phyloP scores from a whole-genome alignment of 768 basidiomycete genomes.

The Neoboletus magnificus region DNA sequence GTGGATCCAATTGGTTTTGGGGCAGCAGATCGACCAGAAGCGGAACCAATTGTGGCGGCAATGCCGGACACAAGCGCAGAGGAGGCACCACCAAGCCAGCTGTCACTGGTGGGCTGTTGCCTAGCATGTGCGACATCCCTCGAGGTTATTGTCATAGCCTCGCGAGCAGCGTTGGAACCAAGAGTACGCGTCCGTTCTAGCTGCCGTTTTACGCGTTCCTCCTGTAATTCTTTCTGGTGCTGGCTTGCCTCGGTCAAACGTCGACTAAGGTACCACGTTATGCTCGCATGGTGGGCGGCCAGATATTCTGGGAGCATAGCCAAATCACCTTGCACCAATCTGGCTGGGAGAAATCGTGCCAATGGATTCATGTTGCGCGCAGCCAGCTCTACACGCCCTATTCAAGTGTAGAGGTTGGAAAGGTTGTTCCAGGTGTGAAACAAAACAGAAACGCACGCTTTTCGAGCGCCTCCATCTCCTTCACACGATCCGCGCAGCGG shows the following conservation, averaged over 20 bases:
- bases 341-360: slow-evolving; percentile 65
- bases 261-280: slow-evolving; percentile 88
- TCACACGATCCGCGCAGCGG: slow-evolving; percentile 82
- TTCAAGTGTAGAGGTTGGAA: slow-evolving; percentile 15
- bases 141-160: slow-evolving; percentile 47
- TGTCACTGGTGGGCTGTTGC: slow-evolving; percentile 32
- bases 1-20: slow-evolving; percentile 26
- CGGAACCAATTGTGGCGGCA: slow-evolving; percentile 56
- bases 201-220: slow-evolving; percentile 87
- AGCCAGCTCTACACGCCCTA: slow-evolving; percentile 66
- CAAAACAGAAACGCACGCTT: slow-evolving; percentile 57
- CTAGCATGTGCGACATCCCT: slow-evolving; percentile 24
- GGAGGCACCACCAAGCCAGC: slow-evolving; percentile 61
- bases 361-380: slow-evolving; percentile 64
- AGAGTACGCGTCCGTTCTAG: slow-evolving; percentile 80
- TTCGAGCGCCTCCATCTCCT: slow-evolving; percentile 84
- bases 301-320: slow-evolving; percentile 53
- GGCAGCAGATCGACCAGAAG: slow-evolving; percentile 33
- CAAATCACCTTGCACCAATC: slow-evolving; percentile 61
- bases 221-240: slow-evolving; percentile 84
- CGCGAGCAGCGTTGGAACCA: slow-evolving; percentile 73
- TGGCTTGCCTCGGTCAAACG: slow-evolving; percentile 78
- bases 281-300: slow-evolving; percentile 89
- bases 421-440: slow-evolving; percentile 13
- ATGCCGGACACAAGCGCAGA: slow-evolving; percentile 54